Evolutionary conservation across 2,329 filamentous ascomycete genomes (phyloP).

Genomic region (Trichophyton mentagrophytes): DNA sequence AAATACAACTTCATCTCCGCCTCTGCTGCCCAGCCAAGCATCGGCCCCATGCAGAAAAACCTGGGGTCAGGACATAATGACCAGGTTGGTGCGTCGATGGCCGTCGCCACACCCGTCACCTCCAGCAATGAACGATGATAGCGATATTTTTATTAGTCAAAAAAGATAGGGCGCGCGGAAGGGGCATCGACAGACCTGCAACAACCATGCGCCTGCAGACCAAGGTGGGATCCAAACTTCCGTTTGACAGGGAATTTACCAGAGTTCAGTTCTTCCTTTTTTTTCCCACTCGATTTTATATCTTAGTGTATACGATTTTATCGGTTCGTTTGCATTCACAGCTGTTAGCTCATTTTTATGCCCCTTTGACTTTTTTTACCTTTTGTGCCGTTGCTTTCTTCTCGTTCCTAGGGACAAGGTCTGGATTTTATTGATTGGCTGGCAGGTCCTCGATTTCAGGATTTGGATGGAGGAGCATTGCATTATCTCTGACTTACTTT

Average conservation of each 20-base stretch:
- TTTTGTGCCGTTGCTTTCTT: background rate
- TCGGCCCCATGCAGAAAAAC: conserved; percentile 2
- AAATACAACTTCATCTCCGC: conserved; percentile 5
- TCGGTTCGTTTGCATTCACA: background rate
- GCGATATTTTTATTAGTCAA: conserved; percentile 1
- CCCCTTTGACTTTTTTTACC: background rate
- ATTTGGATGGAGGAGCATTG: background rate
- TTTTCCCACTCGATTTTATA: background rate
- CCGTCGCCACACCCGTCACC: conserved; percentile 1
- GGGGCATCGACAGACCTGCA: background rate
- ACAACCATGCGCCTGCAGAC: conserved; percentile 3
- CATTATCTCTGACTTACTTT: background rate
- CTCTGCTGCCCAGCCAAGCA: background rate
- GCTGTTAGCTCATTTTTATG: background rate
- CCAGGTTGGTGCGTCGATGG: conserved; percentile 1
- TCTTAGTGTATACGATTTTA: background rate
- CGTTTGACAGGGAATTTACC: background rate
- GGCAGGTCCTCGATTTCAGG: background rate
- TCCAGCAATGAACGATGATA: background rate
- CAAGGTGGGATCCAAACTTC: conserved; percentile 2
- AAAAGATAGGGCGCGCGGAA: background rate
- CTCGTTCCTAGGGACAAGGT: background rate
- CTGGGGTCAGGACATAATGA: background rate
- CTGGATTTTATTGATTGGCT: background rate
- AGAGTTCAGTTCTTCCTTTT: conserved; percentile 1